Evolutionary conservation across 2,329 filamentous ascomycete species (phyloP), one percentile per base, ranked within the genome.

Genomic region (Cadophora gregata): DNA sequence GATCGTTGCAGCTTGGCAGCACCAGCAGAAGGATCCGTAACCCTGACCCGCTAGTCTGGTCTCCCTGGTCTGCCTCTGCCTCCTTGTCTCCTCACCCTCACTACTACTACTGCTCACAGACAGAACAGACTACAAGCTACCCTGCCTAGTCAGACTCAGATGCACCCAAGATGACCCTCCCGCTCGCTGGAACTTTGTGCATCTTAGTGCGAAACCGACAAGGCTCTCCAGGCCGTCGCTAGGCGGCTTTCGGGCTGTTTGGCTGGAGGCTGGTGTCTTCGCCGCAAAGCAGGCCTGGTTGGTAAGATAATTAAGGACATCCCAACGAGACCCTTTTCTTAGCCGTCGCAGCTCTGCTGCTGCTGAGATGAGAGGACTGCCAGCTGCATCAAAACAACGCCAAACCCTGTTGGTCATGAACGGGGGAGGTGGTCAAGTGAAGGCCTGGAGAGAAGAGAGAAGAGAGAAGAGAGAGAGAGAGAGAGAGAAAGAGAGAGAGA

Each of bases 91-190:
- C 31, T 10, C n/a, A n/a, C n/a, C n/a, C n/a, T n/a, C n/a, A n/a
- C n/a, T n/a, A n/a, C n/a, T n/a, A n/a, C n/a, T n/a, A n/a, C n/a
- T n/a, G n/a, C 31, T 33, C 31, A 33, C 31, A 33, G 31, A 33
- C 31, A 42, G 38, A 42, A 42, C 38, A 42, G 38, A 42, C 38
- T 42, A 42, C 14, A 16, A 16, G 12, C 38, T 42, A 42, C 38
- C 38, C 38, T 42, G 19, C 38, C 38, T 42, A 42, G 38, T 42
- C 38, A 16, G 38, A 42, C 38, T 42, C 38, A 42, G 53, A 58
- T 48, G 63, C 63, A 48, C 58, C 61, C 61, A 47, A 58, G 38
- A 48, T 51, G 63, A 65, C 59, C 59, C 62, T 69, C 67, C 64
- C 64, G 62, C 59, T 67, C 53, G 45, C 58, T 67, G 64, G 62